These are phyloP conservation scores for Wickerhamomyces queroliae DNA, from an alignment of 805 yeast genomes.

Conservation along the genomic window DNA sequence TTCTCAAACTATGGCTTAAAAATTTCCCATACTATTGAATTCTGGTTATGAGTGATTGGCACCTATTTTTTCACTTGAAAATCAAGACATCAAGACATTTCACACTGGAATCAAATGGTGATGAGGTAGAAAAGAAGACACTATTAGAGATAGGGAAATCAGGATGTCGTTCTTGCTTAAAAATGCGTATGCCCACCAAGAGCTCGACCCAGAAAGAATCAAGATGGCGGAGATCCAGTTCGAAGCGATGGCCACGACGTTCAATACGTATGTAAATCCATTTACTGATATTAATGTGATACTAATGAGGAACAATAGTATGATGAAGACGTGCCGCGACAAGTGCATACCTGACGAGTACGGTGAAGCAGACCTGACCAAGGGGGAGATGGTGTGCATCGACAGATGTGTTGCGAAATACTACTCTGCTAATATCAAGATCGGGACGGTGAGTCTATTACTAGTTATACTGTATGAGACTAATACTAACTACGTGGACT, in stretches of 20 bases:
- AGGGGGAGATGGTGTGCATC: conserved; percentile 78
- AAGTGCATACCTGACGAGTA: conserved; percentile 87
- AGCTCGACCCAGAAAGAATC: conserved; percentile 54
- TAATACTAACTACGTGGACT: conserved; percentile 9
- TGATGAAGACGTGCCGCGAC: conserved; percentile 54
- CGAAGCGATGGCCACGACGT: conserved; percentile 54
- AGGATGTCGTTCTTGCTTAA: conserved; percentile 59
- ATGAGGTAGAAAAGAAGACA: too few species aligned
- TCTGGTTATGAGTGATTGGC: too few species aligned
- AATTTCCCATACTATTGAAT: too few species aligned
- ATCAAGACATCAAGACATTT: too few species aligned
- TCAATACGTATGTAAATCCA: conserved; percentile 31
- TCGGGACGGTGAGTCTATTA: conserved; percentile 42
- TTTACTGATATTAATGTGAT: not conserved
- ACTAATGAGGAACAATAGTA: conserved; percentile 23
- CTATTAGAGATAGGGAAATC: not conserved
- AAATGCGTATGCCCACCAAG: conserved; percentile 37
- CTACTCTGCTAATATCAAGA: conserved; percentile 60
- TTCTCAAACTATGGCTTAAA: too few species aligned
- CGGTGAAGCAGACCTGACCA: conserved; percentile 77
- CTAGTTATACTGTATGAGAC: not conserved
- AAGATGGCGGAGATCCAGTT: conserved; percentile 63
- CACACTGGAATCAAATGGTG: too few species aligned
- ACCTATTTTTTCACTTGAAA: too few species aligned
- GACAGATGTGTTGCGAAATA: conserved; percentile 86